Percentiles rank a stretch among this genome's conserved stretches.
Conservation (phyloP, 768 basidiomycete genomes). For the Fibroporia radiculosa region DNA sequence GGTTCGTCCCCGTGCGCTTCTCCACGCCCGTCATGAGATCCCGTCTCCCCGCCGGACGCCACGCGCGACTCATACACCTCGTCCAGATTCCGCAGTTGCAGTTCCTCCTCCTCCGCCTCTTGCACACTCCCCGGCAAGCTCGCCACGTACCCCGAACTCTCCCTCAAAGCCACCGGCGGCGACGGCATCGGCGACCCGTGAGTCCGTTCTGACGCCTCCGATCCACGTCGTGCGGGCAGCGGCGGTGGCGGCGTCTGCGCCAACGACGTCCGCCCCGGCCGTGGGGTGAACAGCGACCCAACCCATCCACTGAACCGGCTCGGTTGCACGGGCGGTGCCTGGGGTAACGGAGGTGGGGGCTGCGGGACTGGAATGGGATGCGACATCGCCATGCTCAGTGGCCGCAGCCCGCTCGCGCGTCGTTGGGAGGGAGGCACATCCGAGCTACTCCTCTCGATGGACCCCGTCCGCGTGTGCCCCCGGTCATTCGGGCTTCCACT, state of each 20-base stretch:
- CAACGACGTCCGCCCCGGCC: constrained; percentile 29
- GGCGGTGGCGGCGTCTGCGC: constrained; percentile 5
- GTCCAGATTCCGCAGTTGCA: constrained; percentile 14
- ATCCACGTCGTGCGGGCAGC: constrained; percentile 2
- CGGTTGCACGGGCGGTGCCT: constrained; percentile 11
- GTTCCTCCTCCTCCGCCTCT: neutral
- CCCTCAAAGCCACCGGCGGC: constrained; percentile 2
- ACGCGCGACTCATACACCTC: constrained; percentile 9
- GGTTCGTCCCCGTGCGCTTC: neutral
- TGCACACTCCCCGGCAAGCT: constrained; percentile 9
- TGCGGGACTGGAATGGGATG: constrained; percentile 19
- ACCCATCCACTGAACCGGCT: constrained; percentile 34
- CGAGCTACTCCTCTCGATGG: constrained; percentile 1
- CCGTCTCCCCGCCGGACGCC: neutral
- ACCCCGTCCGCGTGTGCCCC: constrained; percentile 2
- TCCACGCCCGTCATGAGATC: neutral
- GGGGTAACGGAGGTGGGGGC: constrained; percentile 18
- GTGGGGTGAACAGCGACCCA: constrained; percentile 39
- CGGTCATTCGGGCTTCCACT: constrained; percentile 8
- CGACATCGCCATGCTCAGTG: constrained; percentile 21
- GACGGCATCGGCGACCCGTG: constrained; percentile 15
- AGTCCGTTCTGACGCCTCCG: constrained; percentile 7
- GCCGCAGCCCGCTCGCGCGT: constrained; percentile 16
- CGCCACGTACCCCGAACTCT: constrained; percentile 7
- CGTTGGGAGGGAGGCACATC: neutral